phyloP scores from a whole-genome alignment of 2,329 filamentous ascomycete genomes.

The Blastomyces parvus region DNA sequence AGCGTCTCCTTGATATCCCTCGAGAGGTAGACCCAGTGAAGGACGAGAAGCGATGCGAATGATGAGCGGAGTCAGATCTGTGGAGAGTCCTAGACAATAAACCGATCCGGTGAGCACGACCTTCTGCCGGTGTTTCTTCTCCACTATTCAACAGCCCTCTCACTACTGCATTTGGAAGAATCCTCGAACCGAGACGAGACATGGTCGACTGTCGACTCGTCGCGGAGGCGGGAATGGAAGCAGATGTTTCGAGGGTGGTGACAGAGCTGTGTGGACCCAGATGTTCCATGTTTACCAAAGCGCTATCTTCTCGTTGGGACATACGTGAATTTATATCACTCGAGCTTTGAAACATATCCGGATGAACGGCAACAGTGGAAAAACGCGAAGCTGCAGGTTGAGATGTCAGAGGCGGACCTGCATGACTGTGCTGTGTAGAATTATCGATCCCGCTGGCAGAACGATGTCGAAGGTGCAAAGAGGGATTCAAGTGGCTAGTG shows the following conservation, averaged over 20 bases:
- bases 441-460: neutral
- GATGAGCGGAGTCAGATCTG: constrained; percentile 24
- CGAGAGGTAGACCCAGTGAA: constrained; percentile 33
- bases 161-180: constrained; percentile 39
- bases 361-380: neutral
- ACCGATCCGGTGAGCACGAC: constrained; percentile 36
- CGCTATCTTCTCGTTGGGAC: constrained; percentile 29
- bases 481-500: neutral
- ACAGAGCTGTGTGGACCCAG: constrained; percentile 23
- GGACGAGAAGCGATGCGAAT: constrained; percentile 32
- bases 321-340: neutral
- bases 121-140: constrained; percentile 39
- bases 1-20: constrained; percentile 33
- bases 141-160: constrained; percentile 37
- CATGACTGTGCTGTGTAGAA: neutral
- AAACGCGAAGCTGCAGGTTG: neutral
- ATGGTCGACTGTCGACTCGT: constrained; percentile 38
- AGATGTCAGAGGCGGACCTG: neutral
- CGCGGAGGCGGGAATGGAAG: constrained; percentile 30
- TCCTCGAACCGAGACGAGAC: constrained; percentile 40
- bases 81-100: constrained; percentile 31
- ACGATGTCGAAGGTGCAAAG: neutral
- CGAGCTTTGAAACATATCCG: neutral
- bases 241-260: constrained; percentile 26
- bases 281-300: constrained; percentile 24